These are phyloP conservation scores for Agaricus subrufescens DNA, from an alignment of 768 basidiomycete species.

Conservation along the genomic window DNA sequence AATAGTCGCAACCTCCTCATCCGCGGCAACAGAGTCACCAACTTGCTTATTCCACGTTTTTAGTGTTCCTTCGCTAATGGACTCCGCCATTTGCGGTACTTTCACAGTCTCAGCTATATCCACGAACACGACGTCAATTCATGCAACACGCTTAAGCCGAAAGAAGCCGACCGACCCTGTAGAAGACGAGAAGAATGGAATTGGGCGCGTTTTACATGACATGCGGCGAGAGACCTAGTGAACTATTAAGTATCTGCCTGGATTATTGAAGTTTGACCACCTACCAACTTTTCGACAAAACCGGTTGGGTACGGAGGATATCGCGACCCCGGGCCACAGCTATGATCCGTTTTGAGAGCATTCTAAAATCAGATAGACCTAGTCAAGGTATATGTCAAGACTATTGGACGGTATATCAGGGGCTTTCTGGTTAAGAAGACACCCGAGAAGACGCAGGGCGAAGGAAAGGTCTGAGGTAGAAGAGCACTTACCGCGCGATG, in stretches of 20 bases:
- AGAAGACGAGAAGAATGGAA: constrained; percentile 70
- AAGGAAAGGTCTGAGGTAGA: too few species aligned
- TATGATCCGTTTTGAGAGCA: constrained; percentile 71
- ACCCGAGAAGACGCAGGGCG: constrained; percentile 2
- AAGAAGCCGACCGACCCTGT: constrained; percentile 46
- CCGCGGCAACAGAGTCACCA: constrained; percentile 84
- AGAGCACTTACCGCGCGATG: background rate
- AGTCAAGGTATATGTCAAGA: background rate
- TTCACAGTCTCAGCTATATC: constrained; percentile 77
- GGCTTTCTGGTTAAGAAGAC: too few species aligned
- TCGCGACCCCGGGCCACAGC: constrained; percentile 59
- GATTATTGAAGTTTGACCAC: background rate
- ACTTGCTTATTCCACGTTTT: constrained; percentile 93
- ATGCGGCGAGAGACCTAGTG: constrained; percentile 40
- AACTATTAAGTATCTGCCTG: constrained; percentile 10
- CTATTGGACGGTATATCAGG: background rate
- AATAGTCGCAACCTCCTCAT: constrained; percentile 97
- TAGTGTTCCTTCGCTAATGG: constrained; percentile 95
- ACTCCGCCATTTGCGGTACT: constrained; percentile 97
- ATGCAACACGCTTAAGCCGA: background rate
- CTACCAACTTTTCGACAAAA: constrained; percentile 19
- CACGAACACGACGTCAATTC: background rate
- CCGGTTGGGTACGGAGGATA: constrained; percentile 32
- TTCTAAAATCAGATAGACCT: constrained; percentile 17
- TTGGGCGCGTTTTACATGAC: constrained; percentile 47